Evolutionary conservation across 306 rosid genomes (phyloP), one percentile per base, ranked within the genome.

Genomic region (Quercus wislizeni): DNA sequence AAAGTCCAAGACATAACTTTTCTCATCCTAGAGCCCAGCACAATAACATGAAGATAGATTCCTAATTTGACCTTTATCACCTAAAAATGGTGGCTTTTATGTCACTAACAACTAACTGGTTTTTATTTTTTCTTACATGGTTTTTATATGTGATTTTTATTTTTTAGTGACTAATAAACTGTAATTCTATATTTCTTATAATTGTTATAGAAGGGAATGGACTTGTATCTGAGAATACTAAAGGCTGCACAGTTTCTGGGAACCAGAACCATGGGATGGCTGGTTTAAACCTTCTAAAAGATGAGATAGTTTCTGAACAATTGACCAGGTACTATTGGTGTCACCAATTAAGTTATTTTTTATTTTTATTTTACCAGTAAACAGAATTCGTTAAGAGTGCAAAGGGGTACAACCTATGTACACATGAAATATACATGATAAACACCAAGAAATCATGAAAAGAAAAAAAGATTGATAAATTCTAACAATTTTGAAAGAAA

Each of bases 301-400:
- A 94, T 68, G 98, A 94, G 70, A 91, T 94, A 85, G 97, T 94
- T 77, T 82, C 97, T n/a, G 98, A 94, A 77, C 98, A 94, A 65
- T 85, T 94, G 71, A 92, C 97, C 73, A 94, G 98, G 98, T 94
- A 85, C 64, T 74, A 52, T 82, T 79, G 25, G 38, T 35, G 63
- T 71, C 46, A 76, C 73, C 55, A 25, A 49, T 74, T 59, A 38
- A 46, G 56, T 74, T 80, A 18, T 25, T 81, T 0, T 49, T 49
- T 0, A 0, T 49, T 46, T 3, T 12, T 49, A 11, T 49, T 49
- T 49, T 49, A 12, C 5, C 14, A 49, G 54, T 49, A 49, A 49
- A 12, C 54, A 0, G 15, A 12, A 49, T 12, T 49, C 17, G 0
- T 49, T 49, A 12, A 13, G 54, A 49, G 17, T 49, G 54, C 54